Conservation (phyloP, 2,329 filamentous ascomycete genomes). For the Colletotrichum navitas region DNA sequence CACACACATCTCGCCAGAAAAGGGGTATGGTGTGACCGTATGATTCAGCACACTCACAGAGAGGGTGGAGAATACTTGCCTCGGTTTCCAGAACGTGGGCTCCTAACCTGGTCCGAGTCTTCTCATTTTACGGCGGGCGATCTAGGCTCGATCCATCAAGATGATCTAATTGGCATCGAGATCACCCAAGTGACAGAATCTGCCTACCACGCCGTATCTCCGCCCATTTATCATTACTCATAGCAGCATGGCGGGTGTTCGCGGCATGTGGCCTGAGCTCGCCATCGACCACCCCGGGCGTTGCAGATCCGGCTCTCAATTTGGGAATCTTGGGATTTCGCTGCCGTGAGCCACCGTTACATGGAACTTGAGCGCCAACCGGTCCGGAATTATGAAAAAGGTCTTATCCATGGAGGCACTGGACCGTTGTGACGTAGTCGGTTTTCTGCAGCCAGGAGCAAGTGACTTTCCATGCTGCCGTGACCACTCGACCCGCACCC, state of each 20-base stretch:
- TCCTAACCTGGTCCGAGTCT: neutral
- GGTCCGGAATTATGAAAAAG: constrained; percentile 10
- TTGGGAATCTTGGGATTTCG: neutral
- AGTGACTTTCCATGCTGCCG: neutral
- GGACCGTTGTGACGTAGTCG: neutral
- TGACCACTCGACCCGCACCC: too few species aligned
- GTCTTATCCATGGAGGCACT: neutral
- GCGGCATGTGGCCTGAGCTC: neutral
- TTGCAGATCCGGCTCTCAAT: neutral
- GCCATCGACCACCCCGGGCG: neutral
- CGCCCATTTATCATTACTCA: neutral
- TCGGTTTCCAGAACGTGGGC: neutral
- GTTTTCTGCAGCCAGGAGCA: neutral
- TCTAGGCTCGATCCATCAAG: neutral
- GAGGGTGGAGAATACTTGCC: neutral
- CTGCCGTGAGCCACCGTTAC: neutral
- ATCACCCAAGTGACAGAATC: neutral
- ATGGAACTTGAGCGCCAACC: neutral
- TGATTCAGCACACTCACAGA: neutral
- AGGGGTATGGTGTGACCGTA: neutral
- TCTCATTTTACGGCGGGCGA: neutral
- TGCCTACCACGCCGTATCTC: neutral
- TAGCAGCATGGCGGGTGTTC: neutral
- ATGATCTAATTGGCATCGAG: neutral
- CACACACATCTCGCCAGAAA: neutral